Base-by-base conservation (phyloP, 352 stramenopile genomes). In the Blastocystis sp. region DNA sequence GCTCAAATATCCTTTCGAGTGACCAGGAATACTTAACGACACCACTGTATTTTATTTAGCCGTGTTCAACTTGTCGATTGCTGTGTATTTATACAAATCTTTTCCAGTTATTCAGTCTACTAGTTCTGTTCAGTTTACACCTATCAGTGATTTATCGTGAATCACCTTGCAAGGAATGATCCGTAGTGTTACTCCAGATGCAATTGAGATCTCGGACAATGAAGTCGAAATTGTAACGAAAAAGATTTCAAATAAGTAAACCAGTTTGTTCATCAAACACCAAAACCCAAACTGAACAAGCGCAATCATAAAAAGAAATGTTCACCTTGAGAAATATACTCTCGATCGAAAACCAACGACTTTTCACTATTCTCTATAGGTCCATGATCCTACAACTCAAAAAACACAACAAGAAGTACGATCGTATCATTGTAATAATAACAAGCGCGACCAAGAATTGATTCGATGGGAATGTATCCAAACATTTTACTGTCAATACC, bases 361-460 rank as follows among this genome's bases (percentile, higher is more conserved):
- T 85, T 56, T 41, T 85, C 73, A 50, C 63, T 85, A 26, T 85
- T 85, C 30, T 53, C 13, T 34, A 85, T 85, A 43, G 73, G 73
- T 34, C 73, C 73, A 13, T 85, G 73, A 85, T 64, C 68, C 73
- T 85, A 85, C 26, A 20, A 16, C n/a, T 68, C 24, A 85, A 26
- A 1, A 18, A 9, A 41, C 34, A 2, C n/a, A 16, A 45, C 0
- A 11, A 85, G 4, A 11, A 13, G 18, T 20, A 85, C 73, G 3
- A 65, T 39, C 50, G 59, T 30, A n/a, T 68, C 43, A n/a, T 85
- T 85, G 50, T 85, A 85, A 53, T 53, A 85, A 55, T 85, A 85
- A 47, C 50, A 68, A 37, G 73, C 73, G 43, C 73, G 73, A 34
- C 43, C 73, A 85, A 85, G 73, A 45, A 85, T 85, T n/a, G 73